A percentile compares a stretch with the other conserved stretches of the same genome.
These are phyloP conservation scores for Calocera cornea DNA, from an alignment of 768 basidiomycete species.

Conservation along the genomic window DNA sequence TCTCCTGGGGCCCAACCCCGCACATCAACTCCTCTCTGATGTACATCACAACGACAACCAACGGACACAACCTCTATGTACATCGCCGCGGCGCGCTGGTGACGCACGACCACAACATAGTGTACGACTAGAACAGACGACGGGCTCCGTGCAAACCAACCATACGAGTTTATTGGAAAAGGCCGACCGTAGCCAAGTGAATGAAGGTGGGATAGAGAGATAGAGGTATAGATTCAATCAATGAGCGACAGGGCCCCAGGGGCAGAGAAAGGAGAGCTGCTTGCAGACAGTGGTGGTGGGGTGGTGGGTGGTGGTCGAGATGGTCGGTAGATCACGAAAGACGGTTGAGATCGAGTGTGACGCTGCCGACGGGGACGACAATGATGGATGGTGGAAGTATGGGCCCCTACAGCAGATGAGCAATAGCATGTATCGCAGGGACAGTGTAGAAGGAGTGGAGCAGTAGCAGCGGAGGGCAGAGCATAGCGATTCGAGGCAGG, in stretches of 20 bases:
- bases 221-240: background rate
- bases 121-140: constrained; percentile 1
- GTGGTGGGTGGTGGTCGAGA: background rate
- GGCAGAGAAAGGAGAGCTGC: background rate
- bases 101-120: background rate
- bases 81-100: background rate
- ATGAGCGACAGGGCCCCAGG: constrained; percentile 1
- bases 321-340: background rate
- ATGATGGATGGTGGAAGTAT: constrained; percentile 4
- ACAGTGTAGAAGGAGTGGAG: constrained; percentile 2
- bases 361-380: background rate
- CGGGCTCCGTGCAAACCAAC: background rate
- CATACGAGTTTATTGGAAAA: background rate
- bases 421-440: background rate
- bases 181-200: background rate
- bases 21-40: constrained; percentile 3
- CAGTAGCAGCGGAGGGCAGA: background rate
- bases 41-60: background rate
- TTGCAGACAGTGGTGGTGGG: background rate
- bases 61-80: constrained; percentile 1
- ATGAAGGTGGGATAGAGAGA: background rate
- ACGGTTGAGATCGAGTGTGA: background rate
- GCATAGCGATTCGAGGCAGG: background rate
- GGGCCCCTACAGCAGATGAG: constrained; percentile 5
- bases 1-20: background rate